Evolutionary conservation across 805 yeast species (phyloP).

Genomic region (Pichia ethanolica): DNA sequence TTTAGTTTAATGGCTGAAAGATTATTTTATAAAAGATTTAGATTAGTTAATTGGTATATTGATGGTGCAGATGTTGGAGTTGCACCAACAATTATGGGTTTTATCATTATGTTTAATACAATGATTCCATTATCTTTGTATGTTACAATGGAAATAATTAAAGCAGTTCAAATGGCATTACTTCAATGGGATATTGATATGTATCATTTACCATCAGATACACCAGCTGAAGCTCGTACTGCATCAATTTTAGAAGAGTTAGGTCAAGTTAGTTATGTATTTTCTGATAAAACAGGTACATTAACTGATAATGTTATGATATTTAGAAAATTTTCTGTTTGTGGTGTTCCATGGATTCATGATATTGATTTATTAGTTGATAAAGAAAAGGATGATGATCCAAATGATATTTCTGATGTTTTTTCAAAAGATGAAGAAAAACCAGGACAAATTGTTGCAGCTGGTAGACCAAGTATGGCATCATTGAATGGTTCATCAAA

Average conservation of each 20-base stretch:
- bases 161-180: conserved; percentile 73
- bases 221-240: conserved; percentile 91
- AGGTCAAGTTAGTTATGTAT: conserved; percentile 92
- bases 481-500: conserved; percentile 23
- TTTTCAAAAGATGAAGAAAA: conserved; percentile 9
- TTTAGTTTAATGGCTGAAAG: conserved; percentile 79
- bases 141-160: conserved; percentile 94
- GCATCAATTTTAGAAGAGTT: conserved; percentile 93
- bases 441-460: conserved; percentile 21
- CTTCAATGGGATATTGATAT: conserved; percentile 90
- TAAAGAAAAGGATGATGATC: conserved; percentile 14
- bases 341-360: conserved; percentile 88
- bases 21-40: conserved; percentile 35
- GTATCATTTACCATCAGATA: conserved; percentile 78
- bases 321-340: conserved; percentile 79
- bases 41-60: conserved; percentile 64
- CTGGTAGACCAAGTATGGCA: conserved; percentile 56
- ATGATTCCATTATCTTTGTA: conserved; percentile 90
- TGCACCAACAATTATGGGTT: conserved; percentile 90
- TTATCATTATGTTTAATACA: conserved; percentile 94
- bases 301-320: conserved; percentile 92
- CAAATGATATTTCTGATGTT: conserved; percentile 9
- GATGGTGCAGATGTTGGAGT: conserved; percentile 67
- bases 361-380: conserved; percentile 44
- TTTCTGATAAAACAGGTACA: conserved; percentile 97